Conservation (phyloP, 208 protist species). For the Crithidia acanthocephali region DNA sequence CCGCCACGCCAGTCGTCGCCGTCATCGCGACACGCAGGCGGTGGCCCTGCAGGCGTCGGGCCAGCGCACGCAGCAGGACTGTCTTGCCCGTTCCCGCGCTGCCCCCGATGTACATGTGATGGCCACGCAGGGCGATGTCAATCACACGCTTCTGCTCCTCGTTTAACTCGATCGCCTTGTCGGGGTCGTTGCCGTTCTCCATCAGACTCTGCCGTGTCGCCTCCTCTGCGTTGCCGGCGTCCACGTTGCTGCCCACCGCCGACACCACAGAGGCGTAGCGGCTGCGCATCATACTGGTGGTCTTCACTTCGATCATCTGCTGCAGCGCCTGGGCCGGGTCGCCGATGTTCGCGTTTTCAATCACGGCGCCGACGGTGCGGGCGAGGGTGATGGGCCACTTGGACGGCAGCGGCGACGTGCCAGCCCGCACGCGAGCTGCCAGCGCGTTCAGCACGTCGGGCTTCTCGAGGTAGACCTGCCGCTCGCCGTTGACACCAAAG, state of each 20-base stretch:
- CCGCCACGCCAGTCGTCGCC: constrained; percentile 90
- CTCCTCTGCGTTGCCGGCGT: constrained; percentile 22
- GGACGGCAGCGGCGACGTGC: constrained; percentile 52
- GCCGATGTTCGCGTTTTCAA: constrained; percentile 61
- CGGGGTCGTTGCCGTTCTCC: constrained; percentile 36
- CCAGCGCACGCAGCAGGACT: constrained; percentile 77
- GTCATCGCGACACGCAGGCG: constrained; percentile 89
- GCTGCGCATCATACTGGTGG: constrained; percentile 74
- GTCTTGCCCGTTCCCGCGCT: constrained; percentile 93
- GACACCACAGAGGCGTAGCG: constrained; percentile 80
- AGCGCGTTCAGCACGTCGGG: constrained; percentile 68
- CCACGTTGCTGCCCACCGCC: constrained; percentile 33
- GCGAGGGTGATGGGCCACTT: constrained; percentile 81
- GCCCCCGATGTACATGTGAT: constrained; percentile 89
- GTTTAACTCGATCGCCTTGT: constrained; percentile 70
- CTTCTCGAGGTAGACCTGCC: constrained; percentile 66
- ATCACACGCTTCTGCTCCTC: constrained; percentile 89
- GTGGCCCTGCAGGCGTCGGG: constrained; percentile 71
- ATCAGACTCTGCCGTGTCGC: constrained; percentile 19
- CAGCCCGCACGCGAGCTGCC: constrained; percentile 62
- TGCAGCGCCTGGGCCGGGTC: constrained; percentile 77
- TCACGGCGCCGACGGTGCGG: constrained; percentile 57
- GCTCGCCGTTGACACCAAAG: constrained; percentile 77
- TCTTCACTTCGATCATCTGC: constrained; percentile 85
- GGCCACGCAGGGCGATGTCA: constrained; percentile 76